These are phyloP conservation scores for Xylariaceae sp. DNA, from an alignment of 2,329 filamentous ascomycete genomes.

Conservation along the genomic window DNA sequence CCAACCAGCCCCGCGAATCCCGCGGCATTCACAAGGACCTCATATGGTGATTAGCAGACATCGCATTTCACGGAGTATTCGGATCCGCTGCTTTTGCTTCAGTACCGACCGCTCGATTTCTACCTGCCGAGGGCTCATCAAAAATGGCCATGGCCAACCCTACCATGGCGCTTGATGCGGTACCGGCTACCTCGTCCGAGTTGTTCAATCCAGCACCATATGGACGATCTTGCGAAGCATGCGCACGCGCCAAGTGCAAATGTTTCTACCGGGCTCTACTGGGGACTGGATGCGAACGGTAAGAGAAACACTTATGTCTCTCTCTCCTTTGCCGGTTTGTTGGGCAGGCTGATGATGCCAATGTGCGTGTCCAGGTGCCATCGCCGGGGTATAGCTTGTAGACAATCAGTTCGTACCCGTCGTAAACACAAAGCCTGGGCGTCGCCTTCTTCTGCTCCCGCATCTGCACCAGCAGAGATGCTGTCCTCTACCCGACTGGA, in stretches of 20 bases:
- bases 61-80: too few species aligned
- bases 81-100: too few species aligned
- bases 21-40: too few species aligned
- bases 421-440: conserved; percentile 30
- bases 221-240: conserved; percentile 32
- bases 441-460: neutral
- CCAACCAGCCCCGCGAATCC: too few species aligned
- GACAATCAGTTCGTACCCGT: conserved; percentile 25
- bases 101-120: too few species aligned
- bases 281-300: conserved; percentile 30
- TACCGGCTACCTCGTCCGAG: neutral
- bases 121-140: too few species aligned
- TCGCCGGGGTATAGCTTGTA: conserved; percentile 33
- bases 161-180: neutral
- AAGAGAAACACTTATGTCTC: neutral
- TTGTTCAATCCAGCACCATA: conserved; percentile 27
- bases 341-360: neutral
- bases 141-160: too few species aligned
- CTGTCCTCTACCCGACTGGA: conserved; percentile 49
- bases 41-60: too few species aligned
- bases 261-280: conserved; percentile 32
- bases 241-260: conserved; percentile 36
- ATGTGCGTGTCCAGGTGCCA: conserved; percentile 25
- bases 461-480: neutral
- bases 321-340: neutral